Conservation (phyloP, 208 protist species). For the Leishmania mexicana region DNA sequence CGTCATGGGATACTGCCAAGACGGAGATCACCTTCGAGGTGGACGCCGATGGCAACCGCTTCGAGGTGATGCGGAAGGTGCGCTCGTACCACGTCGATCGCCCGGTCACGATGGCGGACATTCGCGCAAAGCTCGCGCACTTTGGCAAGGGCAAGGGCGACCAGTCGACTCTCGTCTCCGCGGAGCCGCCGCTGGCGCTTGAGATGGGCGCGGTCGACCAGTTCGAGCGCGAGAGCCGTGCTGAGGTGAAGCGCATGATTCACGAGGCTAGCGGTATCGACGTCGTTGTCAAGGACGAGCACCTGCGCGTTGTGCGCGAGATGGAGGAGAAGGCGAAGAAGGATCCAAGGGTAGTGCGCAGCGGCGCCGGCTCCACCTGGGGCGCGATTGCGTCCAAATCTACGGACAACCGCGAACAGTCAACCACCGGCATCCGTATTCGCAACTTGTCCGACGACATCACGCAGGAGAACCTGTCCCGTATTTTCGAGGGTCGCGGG, state of each 20-base stretch:
- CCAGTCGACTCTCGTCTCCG: constrained; percentile 45
- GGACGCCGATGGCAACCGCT: constrained; percentile 63
- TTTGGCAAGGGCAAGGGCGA: constrained; percentile 63
- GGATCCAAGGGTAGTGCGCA: constrained; percentile 22
- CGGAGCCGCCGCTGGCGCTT: constrained; percentile 70
- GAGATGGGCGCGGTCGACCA: constrained; percentile 81
- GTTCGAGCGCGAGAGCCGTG: constrained; percentile 70
- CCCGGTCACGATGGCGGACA: constrained; percentile 45
- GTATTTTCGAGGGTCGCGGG: constrained; percentile 72
- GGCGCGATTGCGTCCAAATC: constrained; percentile 37
- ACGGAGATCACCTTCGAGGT: constrained; percentile 37
- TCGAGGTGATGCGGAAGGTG: constrained; percentile 73
- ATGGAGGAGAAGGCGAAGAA: constrained; percentile 55
- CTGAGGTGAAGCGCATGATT: constrained; percentile 77
- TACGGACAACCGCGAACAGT: constrained; percentile 40
- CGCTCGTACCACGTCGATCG: constrained; percentile 64
- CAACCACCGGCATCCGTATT: constrained; percentile 63
- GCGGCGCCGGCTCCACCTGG: constrained; percentile 47
- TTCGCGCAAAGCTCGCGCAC: constrained; percentile 50
- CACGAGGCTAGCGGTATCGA: constrained; percentile 54
- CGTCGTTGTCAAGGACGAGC: constrained; percentile 65
- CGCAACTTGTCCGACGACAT: constrained; percentile 87
- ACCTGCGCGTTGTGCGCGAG: constrained; percentile 45
- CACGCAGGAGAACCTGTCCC: constrained; percentile 70
- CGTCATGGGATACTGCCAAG: constrained; percentile 73